These are phyloP conservation scores for Lophiotrema nucula DNA, from an alignment of 495 filamentous ascomycete species.

Conservation along the genomic window DNA sequence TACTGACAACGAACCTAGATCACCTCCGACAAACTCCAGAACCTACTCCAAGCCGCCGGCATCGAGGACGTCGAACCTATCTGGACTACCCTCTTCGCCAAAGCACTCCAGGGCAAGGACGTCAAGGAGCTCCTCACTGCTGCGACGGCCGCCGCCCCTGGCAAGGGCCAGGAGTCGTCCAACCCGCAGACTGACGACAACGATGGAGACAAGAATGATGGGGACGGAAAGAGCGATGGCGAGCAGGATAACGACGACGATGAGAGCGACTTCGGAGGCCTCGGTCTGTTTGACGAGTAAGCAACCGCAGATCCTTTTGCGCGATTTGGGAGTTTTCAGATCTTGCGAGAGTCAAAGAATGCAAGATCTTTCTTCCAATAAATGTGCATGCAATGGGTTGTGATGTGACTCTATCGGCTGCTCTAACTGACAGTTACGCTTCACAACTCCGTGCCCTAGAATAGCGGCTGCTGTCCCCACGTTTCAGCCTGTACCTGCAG, in stretches of 20 bases:
- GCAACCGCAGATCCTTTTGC: too few species aligned
- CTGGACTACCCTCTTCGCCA: slow-evolving; percentile 95
- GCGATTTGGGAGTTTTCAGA: slow-evolving; percentile 20
- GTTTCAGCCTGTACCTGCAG: slow-evolving; percentile 57
- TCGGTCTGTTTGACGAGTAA: slow-evolving; percentile 3
- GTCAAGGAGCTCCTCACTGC: slow-evolving; percentile 82
- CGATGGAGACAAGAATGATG: not conserved
- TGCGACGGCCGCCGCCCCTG: slow-evolving; percentile 3
- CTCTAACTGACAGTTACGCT: too few species aligned
- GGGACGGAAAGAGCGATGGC: not conserved
- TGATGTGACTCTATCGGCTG: too few species aligned
- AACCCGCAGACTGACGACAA: not conserved
- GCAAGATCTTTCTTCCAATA: slow-evolving; percentile 12
- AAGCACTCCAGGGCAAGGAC: slow-evolving; percentile 98
- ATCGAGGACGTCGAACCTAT: slow-evolving; percentile 92
- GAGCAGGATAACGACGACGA: slow-evolving; percentile 2
- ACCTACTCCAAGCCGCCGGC: slow-evolving; percentile 81
- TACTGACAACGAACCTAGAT: too few species aligned
- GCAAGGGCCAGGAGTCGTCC: not conserved
- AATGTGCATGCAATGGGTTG: too few species aligned
- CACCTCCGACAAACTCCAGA: slow-evolving; percentile 92
- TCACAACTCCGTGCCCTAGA: not conserved
- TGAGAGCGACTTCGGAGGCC: not conserved
- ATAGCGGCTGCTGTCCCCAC: not conserved
- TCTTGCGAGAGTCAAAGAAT: not conserved